These are phyloP conservation scores for Paecilomyces formosus DNA, from an alignment of 2,329 filamentous ascomycete species.

Conservation along the genomic window DNA sequence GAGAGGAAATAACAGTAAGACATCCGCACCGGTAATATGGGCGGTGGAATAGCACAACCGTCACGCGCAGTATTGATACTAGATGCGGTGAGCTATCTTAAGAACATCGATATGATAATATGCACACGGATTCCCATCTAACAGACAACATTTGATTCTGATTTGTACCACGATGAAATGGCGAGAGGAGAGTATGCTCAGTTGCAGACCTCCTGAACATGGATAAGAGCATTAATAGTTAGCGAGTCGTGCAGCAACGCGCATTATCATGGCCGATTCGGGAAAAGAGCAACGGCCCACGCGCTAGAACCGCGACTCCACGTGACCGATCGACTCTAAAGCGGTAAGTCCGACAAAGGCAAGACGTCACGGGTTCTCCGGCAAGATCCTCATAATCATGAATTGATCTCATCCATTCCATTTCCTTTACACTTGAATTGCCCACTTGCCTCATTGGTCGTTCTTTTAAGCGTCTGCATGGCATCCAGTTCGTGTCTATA, in stretches of 20 bases:
- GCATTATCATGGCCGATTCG: not conserved
- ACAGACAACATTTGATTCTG: not conserved
- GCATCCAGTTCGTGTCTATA: not conserved
- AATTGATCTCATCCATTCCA: not conserved
- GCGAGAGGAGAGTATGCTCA: not conserved
- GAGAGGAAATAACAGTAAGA: not conserved
- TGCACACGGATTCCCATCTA: not conserved
- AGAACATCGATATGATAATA: not conserved
- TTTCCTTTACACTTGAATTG: not conserved
- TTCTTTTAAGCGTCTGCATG: not conserved
- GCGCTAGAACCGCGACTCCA: slow-evolving; percentile 8
- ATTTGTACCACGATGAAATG: not conserved
- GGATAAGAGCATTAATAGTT: not conserved
- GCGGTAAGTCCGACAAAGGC: too few relatives aligned
- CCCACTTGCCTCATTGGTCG: too few relatives aligned
- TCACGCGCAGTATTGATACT: not conserved
- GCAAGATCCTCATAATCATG: too few relatives aligned
- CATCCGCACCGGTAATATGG: not conserved
- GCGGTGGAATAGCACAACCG: not conserved
- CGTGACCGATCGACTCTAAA: not conserved
- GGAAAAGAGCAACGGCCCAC: not conserved
- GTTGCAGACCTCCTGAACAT: not conserved
- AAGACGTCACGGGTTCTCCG: too few relatives aligned
- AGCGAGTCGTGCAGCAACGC: not conserved
- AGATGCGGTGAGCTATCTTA: not conserved